Conservation (phyloP, 352 stramenopile species). For the Pythium coloratum region DNA sequence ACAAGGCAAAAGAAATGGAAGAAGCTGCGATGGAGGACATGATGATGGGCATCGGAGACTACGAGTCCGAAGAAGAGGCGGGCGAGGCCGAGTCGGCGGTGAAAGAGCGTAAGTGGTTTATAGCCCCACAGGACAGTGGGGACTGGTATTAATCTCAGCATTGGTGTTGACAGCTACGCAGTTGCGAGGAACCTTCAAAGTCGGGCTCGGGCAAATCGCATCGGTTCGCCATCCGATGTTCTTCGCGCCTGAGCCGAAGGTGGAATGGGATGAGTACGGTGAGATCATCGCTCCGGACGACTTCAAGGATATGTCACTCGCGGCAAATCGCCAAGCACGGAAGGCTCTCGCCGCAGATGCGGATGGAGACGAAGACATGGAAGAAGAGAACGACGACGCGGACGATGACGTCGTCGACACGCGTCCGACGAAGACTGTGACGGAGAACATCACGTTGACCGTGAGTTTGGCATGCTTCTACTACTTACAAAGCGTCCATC, state of each 20-base stretch:
- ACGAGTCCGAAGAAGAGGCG: slow-evolving; percentile 81
- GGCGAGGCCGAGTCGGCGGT: slow-evolving; percentile 29
- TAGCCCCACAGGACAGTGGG: neutral
- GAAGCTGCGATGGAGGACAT: slow-evolving; percentile 91
- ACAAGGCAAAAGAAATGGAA: slow-evolving; percentile 88
- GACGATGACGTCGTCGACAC: slow-evolving; percentile 46
- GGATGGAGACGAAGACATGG: slow-evolving; percentile 72
- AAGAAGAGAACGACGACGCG: slow-evolving; percentile 56
- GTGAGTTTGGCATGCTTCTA: slow-evolving; percentile 27
- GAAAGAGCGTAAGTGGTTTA: slow-evolving; percentile 51
- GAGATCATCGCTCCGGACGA: slow-evolving; percentile 87
- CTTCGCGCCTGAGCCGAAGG: slow-evolving; percentile 80
- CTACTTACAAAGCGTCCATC: neutral
- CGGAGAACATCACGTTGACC: slow-evolving; percentile 59
- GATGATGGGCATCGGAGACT: slow-evolving; percentile 91
- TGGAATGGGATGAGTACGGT: slow-evolving; percentile 90
- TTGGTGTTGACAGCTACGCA: slow-evolving; percentile 41
- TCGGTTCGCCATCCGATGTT: slow-evolving; percentile 88
- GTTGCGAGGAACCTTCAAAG: slow-evolving; percentile 84
- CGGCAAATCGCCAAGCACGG: slow-evolving; percentile 59
- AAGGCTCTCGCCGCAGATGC: slow-evolving; percentile 62
- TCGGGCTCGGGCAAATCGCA: slow-evolving; percentile 82
- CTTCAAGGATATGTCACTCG: slow-evolving; percentile 74
- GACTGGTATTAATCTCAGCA: neutral
- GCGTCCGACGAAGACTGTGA: slow-evolving; percentile 82